Base-by-base conservation (phyloP, 2,329 filamentous ascomycete genomes). In the Westerdykella ornata region DNA sequence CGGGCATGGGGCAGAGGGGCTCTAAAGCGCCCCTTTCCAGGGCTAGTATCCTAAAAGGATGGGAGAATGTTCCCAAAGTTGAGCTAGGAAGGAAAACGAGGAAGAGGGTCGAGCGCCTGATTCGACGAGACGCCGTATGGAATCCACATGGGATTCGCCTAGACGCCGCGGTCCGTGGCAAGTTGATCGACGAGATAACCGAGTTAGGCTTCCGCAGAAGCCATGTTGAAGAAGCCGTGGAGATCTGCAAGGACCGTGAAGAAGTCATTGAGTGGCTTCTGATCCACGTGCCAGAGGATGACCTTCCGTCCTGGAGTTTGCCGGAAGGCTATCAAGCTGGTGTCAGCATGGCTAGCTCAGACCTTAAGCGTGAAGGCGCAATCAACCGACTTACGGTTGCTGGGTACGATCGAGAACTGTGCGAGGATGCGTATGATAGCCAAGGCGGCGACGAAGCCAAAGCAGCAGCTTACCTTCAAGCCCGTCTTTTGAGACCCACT, bases 201-300 rank as follows among this genome's bases (percentile, higher is more conserved):
- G 77, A 73, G n/a, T 75, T 94, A 38, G 89, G 88, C 0, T 98
- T 98, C 64, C 81, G 90, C n/a, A 76, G 74, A 54, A 94, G 84
- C 56, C 92, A 98, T 60, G 79, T 89, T 31, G 81, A 94, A 59
- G 92, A 98, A 68, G 90, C 92, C 7, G 79, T 85, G 1, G 80
- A 80, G 34, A 81, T 89, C 56, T 96, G 89, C 70, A 94, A 90
- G 64, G 88, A 95, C 61, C 77, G 84, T 20, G 89, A 96, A 62
- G 92, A 98, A 67, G 83, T 88, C 13, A 74, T 98, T 2, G 90
- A 97, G 63, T 98, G 92, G 92, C 75, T 98, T 13, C 76, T 98
- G 37, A 89, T 97, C 38, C 90, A 98, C 66, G 88, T 98, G 2
- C 92, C 92, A 1, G 92, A 98, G 61, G 92, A 98, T 60, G 92